Percentiles rank a stretch among this genome's conserved stretches.
phyloP scores from a whole-genome alignment of 2,329 filamentous ascomycete species.

The Fusarium denticulatum region DNA sequence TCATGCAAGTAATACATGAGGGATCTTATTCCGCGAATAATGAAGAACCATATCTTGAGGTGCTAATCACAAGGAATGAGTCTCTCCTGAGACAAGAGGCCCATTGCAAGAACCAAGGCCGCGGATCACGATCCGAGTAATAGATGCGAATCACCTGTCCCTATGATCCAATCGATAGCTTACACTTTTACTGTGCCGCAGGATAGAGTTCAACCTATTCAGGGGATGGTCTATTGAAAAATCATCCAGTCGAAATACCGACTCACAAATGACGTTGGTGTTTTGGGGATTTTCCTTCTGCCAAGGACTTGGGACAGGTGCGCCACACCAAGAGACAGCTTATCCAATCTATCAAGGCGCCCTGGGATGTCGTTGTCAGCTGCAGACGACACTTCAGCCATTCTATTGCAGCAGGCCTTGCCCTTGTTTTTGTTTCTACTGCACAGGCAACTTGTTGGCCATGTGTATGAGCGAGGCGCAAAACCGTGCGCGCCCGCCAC shows the following conservation, averaged over 20 bases:
- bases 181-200: slow-evolving; percentile 18
- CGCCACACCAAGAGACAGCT: not conserved
- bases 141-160: not conserved
- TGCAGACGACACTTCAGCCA: not conserved
- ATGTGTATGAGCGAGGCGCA: slow-evolving; percentile 7
- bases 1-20: slow-evolving; percentile 5
- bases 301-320: not conserved
- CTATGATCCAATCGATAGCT: slow-evolving; percentile 9
- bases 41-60: not conserved
- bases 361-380: not conserved
- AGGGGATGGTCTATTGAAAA: not conserved
- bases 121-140: slow-evolving; percentile 1
- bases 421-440: not conserved
- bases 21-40: not conserved
- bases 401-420: not conserved
- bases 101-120: slow-evolving; percentile 2
- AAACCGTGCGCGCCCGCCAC: slow-evolving; percentile 9
- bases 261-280: slow-evolving; percentile 8
- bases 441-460: not conserved
- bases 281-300: not conserved
- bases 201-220: slow-evolving; percentile 12
- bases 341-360: not conserved
- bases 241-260: not conserved
- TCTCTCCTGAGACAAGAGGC: slow-evolving; percentile 5
- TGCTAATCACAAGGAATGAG: not conserved